Conservation (phyloP, 192 early-diverging fungal genomes). For the Coemansia biformis region DNA sequence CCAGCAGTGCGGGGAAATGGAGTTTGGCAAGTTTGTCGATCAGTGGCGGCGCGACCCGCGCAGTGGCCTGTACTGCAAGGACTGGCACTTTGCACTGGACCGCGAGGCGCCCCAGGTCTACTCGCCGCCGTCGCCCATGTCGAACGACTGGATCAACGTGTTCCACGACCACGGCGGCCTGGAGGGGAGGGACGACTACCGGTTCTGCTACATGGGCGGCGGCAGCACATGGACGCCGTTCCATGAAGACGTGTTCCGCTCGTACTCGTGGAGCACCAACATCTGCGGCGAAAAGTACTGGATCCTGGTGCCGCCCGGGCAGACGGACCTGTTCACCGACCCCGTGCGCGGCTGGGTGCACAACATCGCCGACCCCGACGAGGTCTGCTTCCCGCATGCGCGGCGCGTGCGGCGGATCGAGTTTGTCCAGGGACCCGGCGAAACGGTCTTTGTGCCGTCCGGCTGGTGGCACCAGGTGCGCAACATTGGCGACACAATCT, state of each 20-base stretch:
- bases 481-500: conserved; percentile 65
- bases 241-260: conserved; percentile 72
- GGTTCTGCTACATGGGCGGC: conserved; percentile 70
- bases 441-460: conserved; percentile 68
- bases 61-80: conserved; percentile 56
- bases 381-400: conserved; percentile 50
- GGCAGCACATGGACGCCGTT: conserved; percentile 68
- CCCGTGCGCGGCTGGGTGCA: conserved; percentile 54
- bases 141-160: conserved; percentile 69
- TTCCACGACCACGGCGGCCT: conserved; percentile 42
- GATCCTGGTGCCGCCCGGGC: conserved; percentile 63
- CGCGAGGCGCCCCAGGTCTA: conserved; percentile 7
- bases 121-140: conserved; percentile 8
- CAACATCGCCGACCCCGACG: conserved; percentile 51
- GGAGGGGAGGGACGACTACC: conserved; percentile 59
- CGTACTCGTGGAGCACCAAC: conserved; percentile 73
- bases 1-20: conserved; percentile 57
- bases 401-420: conserved; percentile 45
- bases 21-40: conserved; percentile 52
- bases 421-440: conserved; percentile 57
- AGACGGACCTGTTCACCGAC: conserved; percentile 59
- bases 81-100: conserved; percentile 58
- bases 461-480: conserved; percentile 73
- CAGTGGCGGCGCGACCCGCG: conserved; percentile 37
- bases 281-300: conserved; percentile 67